Evolutionary conservation across 2,329 filamentous ascomycete species (phyloP), one percentile per base, ranked within the genome.

Genomic region (Drechmeria coniospora): DNA sequence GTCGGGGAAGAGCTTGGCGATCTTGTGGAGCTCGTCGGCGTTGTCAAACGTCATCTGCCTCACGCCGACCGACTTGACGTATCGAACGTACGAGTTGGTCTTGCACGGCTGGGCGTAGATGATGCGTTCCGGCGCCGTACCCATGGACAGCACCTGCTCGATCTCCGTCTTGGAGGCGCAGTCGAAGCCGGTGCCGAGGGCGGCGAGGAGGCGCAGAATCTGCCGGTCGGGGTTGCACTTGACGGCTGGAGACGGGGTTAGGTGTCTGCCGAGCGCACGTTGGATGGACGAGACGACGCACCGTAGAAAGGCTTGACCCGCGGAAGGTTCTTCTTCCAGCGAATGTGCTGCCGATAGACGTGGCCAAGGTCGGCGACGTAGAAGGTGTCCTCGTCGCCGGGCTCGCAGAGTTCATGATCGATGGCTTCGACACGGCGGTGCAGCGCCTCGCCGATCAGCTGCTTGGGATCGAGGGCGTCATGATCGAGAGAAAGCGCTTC

Each of bases 1-100:
- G 26, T 73, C 74, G 3, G 90, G 87, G 49, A 71, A 94, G 43
- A 90, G 71, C 55, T 83, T 79, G 56, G 92, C 90, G 54, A 92
- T 87, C 69, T 98, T 98, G 71, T 87, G 83, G 28, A 98, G 71
- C 66, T 98, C 90, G 53, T 98, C 90, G 51, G 79, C 74, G 45
- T 98, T 98, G 68, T 98, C 90, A 50, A 98, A 95, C 3, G 90
- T 98, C 87, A 98, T 95, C 65, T 93, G 82, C 61, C 80, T 87
- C 51, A 98, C 90, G 41, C 79, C 79, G 40, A 76, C 65, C 49
- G 74, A 69, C 47, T 79, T 74, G 38, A 92, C 90, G 48, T 86
- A 92, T 49, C 86, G 83, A 36, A 98, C 68, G 55, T 94, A 95
- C 26, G 87, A 94, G 62, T 90, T 92, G 46, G 90, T 98, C 74